phyloP scores from a whole-genome alignment of 2,329 filamentous ascomycete species.

The Colletotrichum sp. region DNA sequence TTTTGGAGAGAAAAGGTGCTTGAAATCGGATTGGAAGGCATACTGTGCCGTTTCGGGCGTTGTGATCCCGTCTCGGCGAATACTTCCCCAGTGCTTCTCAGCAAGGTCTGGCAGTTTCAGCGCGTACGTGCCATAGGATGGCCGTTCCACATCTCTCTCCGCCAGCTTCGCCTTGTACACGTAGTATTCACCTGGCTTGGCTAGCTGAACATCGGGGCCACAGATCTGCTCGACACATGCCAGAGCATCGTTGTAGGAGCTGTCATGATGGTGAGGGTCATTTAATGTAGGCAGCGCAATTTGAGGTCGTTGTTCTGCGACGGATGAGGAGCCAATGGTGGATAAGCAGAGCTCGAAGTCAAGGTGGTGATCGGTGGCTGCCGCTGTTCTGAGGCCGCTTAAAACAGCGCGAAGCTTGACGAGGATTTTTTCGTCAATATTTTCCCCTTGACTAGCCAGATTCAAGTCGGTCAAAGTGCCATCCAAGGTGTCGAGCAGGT shows the following conservation, averaged over 20 bases:
- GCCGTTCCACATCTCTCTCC: background rate
- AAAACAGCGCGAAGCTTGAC: background rate
- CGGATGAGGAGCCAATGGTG: background rate
- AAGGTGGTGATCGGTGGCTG: background rate
- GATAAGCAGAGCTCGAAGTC: background rate
- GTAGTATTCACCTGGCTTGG: background rate
- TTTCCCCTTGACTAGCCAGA: accelerated
- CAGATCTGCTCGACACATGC: background rate
- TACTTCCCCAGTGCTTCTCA: conserved; percentile 30
- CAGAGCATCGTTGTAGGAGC: background rate
- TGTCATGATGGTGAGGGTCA: background rate
- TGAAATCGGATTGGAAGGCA: conserved; percentile 26
- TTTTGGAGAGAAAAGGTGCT: conserved; percentile 30
- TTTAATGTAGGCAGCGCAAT: background rate
- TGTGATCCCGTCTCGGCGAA: accelerated
- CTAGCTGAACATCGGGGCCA: background rate
- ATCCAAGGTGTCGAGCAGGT: background rate
- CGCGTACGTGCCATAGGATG: background rate
- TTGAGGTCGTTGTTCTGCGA: background rate
- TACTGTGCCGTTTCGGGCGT: background rate
- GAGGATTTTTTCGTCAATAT: background rate
- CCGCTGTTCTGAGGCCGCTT: background rate
- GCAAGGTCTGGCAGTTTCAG: conserved; percentile 29
- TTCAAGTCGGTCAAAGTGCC: background rate
- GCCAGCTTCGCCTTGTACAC: background rate